Percentiles rank a stretch among this genome's conserved stretches.
phyloP scores from a whole-genome alignment of 2,329 filamentous ascomycete species.

The Microascus cirrosus region DNA sequence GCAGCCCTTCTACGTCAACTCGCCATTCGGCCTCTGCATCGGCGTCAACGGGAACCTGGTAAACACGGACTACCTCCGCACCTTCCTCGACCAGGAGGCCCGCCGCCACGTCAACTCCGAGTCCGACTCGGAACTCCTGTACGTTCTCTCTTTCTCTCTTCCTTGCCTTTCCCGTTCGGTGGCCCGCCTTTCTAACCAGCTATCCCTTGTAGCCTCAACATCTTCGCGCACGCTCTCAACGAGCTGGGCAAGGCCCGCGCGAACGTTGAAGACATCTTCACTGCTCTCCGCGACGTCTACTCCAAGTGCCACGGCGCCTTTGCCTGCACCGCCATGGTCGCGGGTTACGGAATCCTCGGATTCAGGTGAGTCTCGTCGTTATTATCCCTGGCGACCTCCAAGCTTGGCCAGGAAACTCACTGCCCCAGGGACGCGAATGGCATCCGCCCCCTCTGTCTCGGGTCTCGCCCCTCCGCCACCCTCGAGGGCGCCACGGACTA shows the following conservation, averaged over 20 bases:
- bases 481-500: slow-evolving; percentile 61
- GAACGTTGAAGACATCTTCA: slow-evolving; percentile 68
- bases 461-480: slow-evolving; percentile 57
- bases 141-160: background rate
- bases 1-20: slow-evolving; percentile 84
- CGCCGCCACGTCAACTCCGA: slow-evolving; percentile 86
- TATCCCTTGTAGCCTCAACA: slow-evolving; percentile 46
- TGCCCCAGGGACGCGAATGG: slow-evolving; percentile 38
- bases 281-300: slow-evolving; percentile 61
- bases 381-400: background rate
- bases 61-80: slow-evolving; percentile 57
- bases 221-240: slow-evolving; percentile 74
- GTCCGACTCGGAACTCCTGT: slow-evolving; percentile 74
- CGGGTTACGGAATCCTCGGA: slow-evolving; percentile 68
- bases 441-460: slow-evolving; percentile 72
- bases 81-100: slow-evolving; percentile 64
- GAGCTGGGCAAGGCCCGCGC: slow-evolving; percentile 73
- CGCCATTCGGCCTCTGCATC: slow-evolving; percentile 71
- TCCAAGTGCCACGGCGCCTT: slow-evolving; percentile 61
- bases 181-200: background rate
- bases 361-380: slow-evolving; percentile 43
- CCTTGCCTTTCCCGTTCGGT: background rate
- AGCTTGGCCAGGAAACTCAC: slow-evolving; percentile 2
- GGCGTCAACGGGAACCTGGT: slow-evolving; percentile 85
- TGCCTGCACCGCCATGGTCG: slow-evolving; percentile 74